Evolutionary conservation across 495 filamentous ascomycete species (phyloP), one percentile per base, ranked within the genome.

Genomic region (Aspergillus sparsus): DNA sequence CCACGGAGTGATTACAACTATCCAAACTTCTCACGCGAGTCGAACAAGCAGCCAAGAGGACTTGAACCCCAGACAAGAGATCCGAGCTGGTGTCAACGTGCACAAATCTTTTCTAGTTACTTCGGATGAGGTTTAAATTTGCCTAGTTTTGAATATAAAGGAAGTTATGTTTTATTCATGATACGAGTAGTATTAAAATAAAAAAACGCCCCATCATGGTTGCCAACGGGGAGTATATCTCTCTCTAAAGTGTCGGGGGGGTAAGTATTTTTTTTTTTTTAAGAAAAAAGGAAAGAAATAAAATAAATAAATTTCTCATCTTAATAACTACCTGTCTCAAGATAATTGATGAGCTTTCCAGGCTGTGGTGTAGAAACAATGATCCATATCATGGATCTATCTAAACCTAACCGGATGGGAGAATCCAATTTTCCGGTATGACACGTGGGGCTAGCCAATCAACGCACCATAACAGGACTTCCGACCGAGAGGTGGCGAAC

Each of bases 81-180:
- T 69, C 0, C 63, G 68, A n/a, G 62, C 62, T 41, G 75, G 71
- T 1, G 72, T 78, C 33, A 78, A 72, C 63, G 70, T 78, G 37
- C 72, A 78, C 33, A 78, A 73, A 60, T 69, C 74, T 0, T 78
- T 78, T 47, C 64, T 66, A 50, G 70, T 78, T 41, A 71, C 75
- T 16, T 70, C 67, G 5, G 63, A 67, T 61, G 60, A 68, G 4
- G 34, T 62, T 21, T 69, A 65, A 33, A 5, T 15, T 12, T 32
- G 45, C 13, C 6, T 21, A 50, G 35, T 18, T 47, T 27, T 27
- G 1, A 1, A 27, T 27, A 1, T 27, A 27, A 27, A 27, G 3
- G 21, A 27, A 27, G 21, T 27, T 27, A 27, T 27, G 21, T 27
- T 27, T 27, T 1, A 3, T 27, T 27, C 21, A 27, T 27, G 21